phyloP scores from a whole-genome alignment of 805 yeast genomes.

The Starmerella floris region DNA sequence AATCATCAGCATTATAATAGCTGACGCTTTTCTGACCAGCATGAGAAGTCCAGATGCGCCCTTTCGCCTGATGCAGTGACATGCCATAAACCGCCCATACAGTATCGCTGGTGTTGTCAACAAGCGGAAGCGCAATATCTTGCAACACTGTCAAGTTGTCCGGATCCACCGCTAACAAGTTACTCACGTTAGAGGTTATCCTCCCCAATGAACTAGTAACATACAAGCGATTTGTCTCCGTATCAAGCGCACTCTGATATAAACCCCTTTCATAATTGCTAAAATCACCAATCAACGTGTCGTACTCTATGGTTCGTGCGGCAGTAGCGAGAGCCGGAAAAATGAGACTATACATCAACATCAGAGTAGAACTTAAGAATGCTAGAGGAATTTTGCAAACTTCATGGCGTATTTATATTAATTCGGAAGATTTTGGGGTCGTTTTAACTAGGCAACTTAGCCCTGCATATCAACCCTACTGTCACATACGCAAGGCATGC shows the following conservation, averaged over 20 bases:
- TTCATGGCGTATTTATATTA: no score
- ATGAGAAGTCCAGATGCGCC: slow-evolving; percentile 8
- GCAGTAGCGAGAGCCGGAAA: not conserved
- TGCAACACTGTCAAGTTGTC: slow-evolving; percentile 1
- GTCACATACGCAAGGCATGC: no score
- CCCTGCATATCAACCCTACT: no score
- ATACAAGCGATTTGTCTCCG: slow-evolving; percentile 1
- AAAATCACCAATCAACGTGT: not conserved
- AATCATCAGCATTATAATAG: slow-evolving; percentile 3
- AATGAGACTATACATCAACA: no score
- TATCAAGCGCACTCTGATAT: slow-evolving; percentile 5
- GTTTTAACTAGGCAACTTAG: no score
- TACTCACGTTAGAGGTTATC: slow-evolving; percentile 5
- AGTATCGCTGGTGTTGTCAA: not conserved
- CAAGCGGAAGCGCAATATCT: slow-evolving; percentile 1
- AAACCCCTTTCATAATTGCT: slow-evolving; percentile 5
- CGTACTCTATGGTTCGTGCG: slow-evolving; percentile 1
- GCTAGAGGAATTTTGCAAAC: no score
- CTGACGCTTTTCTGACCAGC: slow-evolving; percentile 9
- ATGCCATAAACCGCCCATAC: slow-evolving; percentile 9
- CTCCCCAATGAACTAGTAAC: slow-evolving; percentile 10
- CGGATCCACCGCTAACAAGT: slow-evolving; percentile 9
- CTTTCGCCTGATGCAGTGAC: slow-evolving; percentile 1
- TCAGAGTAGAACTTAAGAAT: no score
- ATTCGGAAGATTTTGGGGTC: no score